These are phyloP conservation scores for Ceratorhiza oryzae-sativae DNA, from an alignment of 1,284 basidiomycete species.

Conservation along the genomic window DNA sequence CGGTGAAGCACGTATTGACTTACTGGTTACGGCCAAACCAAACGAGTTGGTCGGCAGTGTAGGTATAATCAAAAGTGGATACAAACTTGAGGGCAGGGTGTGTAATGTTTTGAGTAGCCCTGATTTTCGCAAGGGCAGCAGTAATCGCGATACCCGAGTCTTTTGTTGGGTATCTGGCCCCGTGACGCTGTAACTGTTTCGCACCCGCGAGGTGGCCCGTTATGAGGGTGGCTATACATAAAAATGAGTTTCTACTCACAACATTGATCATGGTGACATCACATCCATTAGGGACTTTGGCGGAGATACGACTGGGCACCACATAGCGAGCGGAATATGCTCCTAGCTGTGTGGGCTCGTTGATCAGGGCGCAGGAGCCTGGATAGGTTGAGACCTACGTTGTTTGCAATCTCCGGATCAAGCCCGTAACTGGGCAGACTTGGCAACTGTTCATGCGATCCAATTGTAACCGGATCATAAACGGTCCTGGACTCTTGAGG, in stretches of 20 bases:
- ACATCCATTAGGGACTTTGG: constrained; percentile 51
- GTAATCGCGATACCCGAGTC: constrained; percentile 59
- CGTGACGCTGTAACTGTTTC: constrained; percentile 81
- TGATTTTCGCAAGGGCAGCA: constrained; percentile 59
- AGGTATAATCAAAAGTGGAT: constrained; percentile 65
- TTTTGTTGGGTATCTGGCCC: constrained; percentile 77
- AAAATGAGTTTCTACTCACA: constrained; percentile 53
- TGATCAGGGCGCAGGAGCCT: neutral
- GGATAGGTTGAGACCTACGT: neutral
- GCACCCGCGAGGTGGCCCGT: neutral
- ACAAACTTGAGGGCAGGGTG: constrained; percentile 49
- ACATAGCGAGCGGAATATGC: constrained; percentile 39
- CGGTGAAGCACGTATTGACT: constrained; percentile 46
- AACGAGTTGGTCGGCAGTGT: constrained; percentile 71
- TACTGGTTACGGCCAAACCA: constrained; percentile 75
- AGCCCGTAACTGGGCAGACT: constrained; percentile 7
- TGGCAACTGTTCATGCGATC: neutral
- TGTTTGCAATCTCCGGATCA: constrained; percentile 15
- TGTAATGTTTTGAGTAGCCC: constrained; percentile 55
- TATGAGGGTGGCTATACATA: constrained; percentile 38
- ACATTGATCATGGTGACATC: constrained; percentile 69
- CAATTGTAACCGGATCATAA: neutral
- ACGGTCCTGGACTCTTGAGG: neutral
- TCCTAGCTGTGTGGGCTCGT: constrained; percentile 30
- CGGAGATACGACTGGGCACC: constrained; percentile 29